Evolutionary conservation across 1,284 basidiomycete species (phyloP).

Genomic region (Cryptococcus neoformans): DNA sequence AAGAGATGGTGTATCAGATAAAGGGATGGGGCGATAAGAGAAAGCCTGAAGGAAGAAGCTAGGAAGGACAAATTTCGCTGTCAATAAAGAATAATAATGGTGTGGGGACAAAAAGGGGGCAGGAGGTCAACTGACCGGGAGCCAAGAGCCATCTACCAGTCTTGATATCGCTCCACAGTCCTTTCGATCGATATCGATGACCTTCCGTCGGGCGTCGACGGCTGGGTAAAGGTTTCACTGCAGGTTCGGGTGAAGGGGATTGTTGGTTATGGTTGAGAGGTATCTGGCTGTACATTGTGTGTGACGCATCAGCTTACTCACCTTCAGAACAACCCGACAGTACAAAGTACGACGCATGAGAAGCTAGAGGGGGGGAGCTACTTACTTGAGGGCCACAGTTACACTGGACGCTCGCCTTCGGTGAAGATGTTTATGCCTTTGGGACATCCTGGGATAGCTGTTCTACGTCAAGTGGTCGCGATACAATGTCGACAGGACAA

Average conservation of each 20-base stretch:
- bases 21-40: slow-evolving; percentile 67
- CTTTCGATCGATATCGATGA: slow-evolving; percentile 35
- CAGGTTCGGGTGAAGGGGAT: background rate
- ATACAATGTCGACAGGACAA: no score
- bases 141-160: slow-evolving; percentile 68
- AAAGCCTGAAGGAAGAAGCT: slow-evolving; percentile 69
- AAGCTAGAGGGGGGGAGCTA: no score
- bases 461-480: no score
- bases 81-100: background rate
- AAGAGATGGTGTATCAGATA: slow-evolving; percentile 67
- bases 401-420: slow-evolving; percentile 37
- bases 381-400: slow-evolving; percentile 36
- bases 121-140: slow-evolving; percentile 57
- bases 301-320: background rate
- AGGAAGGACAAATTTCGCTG: background rate
- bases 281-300: slow-evolving; percentile 27
- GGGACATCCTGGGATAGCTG: no score
- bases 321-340: background rate
- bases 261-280: slow-evolving; percentile 26
- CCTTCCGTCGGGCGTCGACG: background rate
- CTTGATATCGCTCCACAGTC: slow-evolving; percentile 54
- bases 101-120: background rate
- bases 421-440: background rate
- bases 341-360: no score
- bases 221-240: slow-evolving; percentile 22